Percentiles rank a stretch among this genome's conserved stretches.
Evolutionary conservation across 495 filamentous ascomycete genomes (phyloP).

Genomic region (Filosporella fistucella): DNA sequence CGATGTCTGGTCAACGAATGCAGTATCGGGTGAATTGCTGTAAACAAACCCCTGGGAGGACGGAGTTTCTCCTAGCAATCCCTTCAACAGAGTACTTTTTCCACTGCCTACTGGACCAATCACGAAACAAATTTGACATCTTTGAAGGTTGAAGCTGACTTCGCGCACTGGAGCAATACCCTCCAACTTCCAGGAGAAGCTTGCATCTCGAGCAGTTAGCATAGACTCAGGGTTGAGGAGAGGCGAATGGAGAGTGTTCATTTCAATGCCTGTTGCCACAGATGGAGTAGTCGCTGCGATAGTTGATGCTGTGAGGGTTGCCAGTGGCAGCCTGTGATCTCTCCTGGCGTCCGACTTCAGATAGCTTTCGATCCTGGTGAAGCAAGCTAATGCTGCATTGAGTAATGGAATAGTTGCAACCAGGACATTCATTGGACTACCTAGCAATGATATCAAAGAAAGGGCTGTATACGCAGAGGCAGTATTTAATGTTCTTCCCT

Average conservation of each 20-base stretch:
- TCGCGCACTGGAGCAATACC: slow-evolving; percentile 1
- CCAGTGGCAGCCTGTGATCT: slow-evolving; percentile 21
- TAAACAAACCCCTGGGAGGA: slow-evolving; percentile 23
- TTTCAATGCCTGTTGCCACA: neutral
- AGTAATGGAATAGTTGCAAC: slow-evolving; percentile 19
- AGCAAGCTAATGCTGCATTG: slow-evolving; percentile 31
- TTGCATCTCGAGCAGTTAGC: slow-evolving; percentile 9
- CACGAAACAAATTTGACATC: slow-evolving; percentile 19
- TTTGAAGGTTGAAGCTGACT: slow-evolving; percentile 7
- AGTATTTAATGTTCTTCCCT: slow-evolving; percentile 15
- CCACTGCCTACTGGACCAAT: slow-evolving; percentile 45
- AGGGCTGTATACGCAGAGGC: slow-evolving; percentile 20
- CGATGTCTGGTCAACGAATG: slow-evolving; percentile 37
- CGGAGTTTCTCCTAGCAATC: slow-evolving; percentile 45
- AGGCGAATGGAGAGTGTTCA: neutral
- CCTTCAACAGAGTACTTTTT: slow-evolving; percentile 45
- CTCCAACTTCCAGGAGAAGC: slow-evolving; percentile 12
- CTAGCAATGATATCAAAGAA: slow-evolving; percentile 22
- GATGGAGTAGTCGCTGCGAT: neutral
- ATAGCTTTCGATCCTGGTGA: slow-evolving; percentile 36
- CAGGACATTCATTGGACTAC: slow-evolving; percentile 19
- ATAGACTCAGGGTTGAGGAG: neutral
- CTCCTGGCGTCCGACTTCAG: slow-evolving; percentile 28
- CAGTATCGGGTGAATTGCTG: slow-evolving; percentile 16
- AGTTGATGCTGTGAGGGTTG: neutral